phyloP scores from a whole-genome alignment of 306 rosid species.

The Nissolia schottii region DNA sequence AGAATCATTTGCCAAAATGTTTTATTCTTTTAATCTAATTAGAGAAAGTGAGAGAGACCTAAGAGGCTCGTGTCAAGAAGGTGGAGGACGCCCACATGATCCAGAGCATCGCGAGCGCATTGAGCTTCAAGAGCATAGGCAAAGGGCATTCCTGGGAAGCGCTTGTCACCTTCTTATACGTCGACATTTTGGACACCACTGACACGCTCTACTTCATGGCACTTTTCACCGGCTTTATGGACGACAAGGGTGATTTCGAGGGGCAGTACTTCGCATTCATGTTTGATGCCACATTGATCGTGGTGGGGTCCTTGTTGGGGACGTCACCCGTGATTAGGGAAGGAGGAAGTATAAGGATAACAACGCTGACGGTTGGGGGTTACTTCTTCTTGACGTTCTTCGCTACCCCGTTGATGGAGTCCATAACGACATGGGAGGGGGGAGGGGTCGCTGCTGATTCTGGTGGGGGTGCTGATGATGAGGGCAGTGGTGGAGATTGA shows the following conservation, averaged over 20 bases:
- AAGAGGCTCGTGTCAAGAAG: too few relatives aligned
- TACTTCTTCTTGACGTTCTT: constrained; percentile 71
- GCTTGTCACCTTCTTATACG: constrained; percentile 69
- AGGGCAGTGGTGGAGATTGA: constrained; percentile 79
- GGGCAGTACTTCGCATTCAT: too few relatives aligned
- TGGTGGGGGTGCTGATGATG: constrained; percentile 98
- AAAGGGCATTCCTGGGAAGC: constrained; percentile 90
- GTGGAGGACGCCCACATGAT: constrained; percentile 71
- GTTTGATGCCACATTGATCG: constrained; percentile 86
- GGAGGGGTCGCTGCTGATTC: constrained; percentile 90
- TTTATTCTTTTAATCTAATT: too few relatives aligned
- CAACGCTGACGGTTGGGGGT: constrained; percentile 65
- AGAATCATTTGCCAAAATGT: too few relatives aligned
- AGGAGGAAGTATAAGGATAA: constrained; percentile 83
- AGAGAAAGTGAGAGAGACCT: too few relatives aligned
- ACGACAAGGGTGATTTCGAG: too few relatives aligned
- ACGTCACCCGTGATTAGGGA: constrained; percentile 92
- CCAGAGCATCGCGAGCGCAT: constrained; percentile 67
- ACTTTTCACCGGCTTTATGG: too few relatives aligned
- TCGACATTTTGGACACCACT: too few relatives aligned
- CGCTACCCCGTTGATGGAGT: constrained; percentile 86
- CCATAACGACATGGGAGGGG: constrained; percentile 99
- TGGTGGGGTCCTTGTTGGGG: constrained; percentile 75
- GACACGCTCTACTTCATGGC: too few relatives aligned
- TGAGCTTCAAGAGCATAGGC: constrained; percentile 57